Evolutionary conservation across 2,329 filamentous ascomycete species (phyloP), one percentile per base, ranked within the genome.

Genomic region (Microdochium nivale): DNA sequence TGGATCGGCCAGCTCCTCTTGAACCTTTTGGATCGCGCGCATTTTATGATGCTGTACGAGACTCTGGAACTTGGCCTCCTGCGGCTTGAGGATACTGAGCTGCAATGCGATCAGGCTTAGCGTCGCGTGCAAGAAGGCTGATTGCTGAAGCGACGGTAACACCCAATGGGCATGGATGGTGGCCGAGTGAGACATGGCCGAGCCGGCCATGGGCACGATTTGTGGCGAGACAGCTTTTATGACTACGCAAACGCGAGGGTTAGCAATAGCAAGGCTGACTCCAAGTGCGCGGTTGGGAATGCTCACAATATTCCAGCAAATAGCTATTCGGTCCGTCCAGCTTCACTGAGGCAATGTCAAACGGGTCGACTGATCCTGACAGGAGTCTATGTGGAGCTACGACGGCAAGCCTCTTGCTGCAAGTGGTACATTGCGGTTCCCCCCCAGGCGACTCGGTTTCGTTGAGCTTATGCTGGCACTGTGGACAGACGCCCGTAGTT

Each of bases 51-150:
- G 19, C 40, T 44, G 40, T 7, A 44, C 40, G 19, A 44, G 40
- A 44, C 40, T 23, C 3, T 19, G 40, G 19, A 23, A 37, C n/a
- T 37, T 13, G 32, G 48, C 16, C 8, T 24, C 11, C 23, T 49
- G 11, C 14, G 48, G 33, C 27, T 49, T 27, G 11, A 49, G 14
- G 48, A 49, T 49, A 21, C 48, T 40, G 48, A 49, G 48, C 23
- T 49, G 48, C 3, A 49, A 16, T 4, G 48, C 48, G 9, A 35
- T 49, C 16, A 49, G 27, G 23, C 48, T 21, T 5, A 49, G 27
- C 27, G 37, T 35, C 5, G 48, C 48, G 19, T 49, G 33, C 48
- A 49, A 37, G 30, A 33, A 49, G 13, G 27, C 48, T 5, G 48
- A 37, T n/a, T 49, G 27, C 16, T 25, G 23, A 5, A 49, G 19